Evolutionary conservation across 2,329 filamentous ascomycete genomes (phyloP).

Genomic region (Pseudodiploospora longispora): DNA sequence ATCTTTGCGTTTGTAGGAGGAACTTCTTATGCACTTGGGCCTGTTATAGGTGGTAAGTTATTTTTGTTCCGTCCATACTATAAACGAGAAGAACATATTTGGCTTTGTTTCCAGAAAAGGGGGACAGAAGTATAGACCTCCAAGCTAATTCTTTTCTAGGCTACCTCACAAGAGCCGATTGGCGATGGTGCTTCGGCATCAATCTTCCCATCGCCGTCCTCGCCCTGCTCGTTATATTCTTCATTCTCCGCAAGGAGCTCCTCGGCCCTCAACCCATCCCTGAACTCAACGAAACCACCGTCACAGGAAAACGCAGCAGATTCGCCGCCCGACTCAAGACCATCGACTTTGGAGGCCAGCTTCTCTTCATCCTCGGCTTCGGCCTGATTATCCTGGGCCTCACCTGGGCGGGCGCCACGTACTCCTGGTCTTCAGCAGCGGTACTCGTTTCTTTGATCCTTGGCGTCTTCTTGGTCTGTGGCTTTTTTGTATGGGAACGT

Average conservation of each 20-base stretch:
- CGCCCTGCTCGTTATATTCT: conserved; percentile 44
- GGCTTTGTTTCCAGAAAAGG: too few relatives aligned
- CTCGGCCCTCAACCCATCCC: conserved; percentile 42
- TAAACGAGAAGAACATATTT: too few relatives aligned
- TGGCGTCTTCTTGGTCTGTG: conserved; percentile 31
- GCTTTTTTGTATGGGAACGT: conserved; percentile 45
- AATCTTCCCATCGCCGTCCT: conserved; percentile 48
- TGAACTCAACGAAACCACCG: conserved; percentile 33
- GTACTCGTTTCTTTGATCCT: conserved; percentile 42
- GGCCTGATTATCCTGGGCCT: conserved; percentile 46
- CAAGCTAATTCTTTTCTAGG: conserved; percentile 14
- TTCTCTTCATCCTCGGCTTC: conserved; percentile 47
- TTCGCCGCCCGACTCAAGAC: conserved; percentile 43
- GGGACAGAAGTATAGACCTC: not conserved
- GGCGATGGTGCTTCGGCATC: conserved; percentile 61
- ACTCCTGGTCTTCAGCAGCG: conserved; percentile 40
- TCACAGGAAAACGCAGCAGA: conserved; percentile 20
- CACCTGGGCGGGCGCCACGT: conserved; percentile 48
- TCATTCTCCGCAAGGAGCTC: conserved; percentile 51
- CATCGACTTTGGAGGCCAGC: conserved; percentile 47
- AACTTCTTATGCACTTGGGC: conserved; percentile 51
- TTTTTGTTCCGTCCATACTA: too few relatives aligned
- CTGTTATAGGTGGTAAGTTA: conserved; percentile 45
- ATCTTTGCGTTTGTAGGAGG: conserved; percentile 53
- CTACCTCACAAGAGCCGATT: conserved; percentile 45